These are phyloP conservation scores for Brassica nigra DNA, from an alignment of 345 rosid genomes.

Conservation along the genomic window DNA sequence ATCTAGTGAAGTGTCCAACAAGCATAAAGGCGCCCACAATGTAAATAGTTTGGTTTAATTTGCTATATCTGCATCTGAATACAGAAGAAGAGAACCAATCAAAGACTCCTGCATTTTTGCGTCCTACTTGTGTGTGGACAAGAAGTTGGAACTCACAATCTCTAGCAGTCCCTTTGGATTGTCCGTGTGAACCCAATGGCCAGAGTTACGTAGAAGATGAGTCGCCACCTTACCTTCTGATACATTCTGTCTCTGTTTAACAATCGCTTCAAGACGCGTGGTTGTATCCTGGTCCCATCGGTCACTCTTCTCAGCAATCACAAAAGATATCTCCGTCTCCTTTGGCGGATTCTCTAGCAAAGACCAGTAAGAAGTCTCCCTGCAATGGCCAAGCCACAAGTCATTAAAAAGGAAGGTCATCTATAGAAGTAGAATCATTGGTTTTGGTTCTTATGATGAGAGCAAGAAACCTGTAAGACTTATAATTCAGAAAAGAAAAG, in stretches of 20 bases:
- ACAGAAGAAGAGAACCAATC: not conserved
- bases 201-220: constrained; percentile 75
- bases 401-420: not conserved
- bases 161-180: constrained; percentile 89
- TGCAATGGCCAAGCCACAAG: constrained; percentile 22
- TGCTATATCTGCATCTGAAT: constrained; percentile 6
- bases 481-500: too few relatives aligned
- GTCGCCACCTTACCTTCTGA: constrained; percentile 57
- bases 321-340: constrained; percentile 67
- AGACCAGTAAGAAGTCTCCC: constrained; percentile 85
- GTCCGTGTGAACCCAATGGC: constrained; percentile 96
- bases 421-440: not conserved
- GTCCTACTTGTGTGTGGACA: constrained; percentile 34
- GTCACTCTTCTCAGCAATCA: constrained; percentile 87
- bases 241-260: constrained; percentile 44
- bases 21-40: too few relatives aligned
- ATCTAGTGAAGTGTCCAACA: too few relatives aligned
- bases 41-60: not conserved
- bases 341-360: constrained; percentile 84
- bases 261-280: constrained; percentile 56
- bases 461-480: constrained; percentile 53
- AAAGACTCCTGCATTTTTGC: constrained; percentile 3
- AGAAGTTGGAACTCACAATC: constrained; percentile 59
- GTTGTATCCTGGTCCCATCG: constrained; percentile 65
- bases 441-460: not conserved